Percentiles rank a stretch among this genome's conserved stretches.
Conservation (phyloP, 305 asterid species). For the Striga hermonthica region DNA sequence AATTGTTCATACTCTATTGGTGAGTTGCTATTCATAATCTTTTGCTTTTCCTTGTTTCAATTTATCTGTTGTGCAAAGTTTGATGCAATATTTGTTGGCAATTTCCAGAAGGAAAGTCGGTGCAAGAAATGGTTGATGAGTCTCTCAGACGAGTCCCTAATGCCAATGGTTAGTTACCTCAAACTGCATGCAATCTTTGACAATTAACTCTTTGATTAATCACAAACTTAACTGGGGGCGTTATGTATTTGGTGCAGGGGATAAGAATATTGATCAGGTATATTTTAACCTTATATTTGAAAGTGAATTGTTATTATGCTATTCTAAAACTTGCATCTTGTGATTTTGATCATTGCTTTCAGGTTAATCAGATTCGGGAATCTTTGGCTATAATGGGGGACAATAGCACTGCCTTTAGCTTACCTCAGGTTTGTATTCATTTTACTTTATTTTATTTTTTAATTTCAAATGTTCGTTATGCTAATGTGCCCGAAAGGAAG, state of each 20-base stretch:
- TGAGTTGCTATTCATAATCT: not conserved
- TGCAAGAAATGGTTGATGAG: slow-evolving; percentile 89
- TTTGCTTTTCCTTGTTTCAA: not conserved
- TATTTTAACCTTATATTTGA: slow-evolving; percentile 27
- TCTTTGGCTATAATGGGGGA: slow-evolving; percentile 97
- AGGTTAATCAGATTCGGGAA: slow-evolving; percentile 96
- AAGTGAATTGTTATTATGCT: slow-evolving; percentile 18
- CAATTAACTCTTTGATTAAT: slow-evolving; percentile 25
- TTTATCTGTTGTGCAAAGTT: not conserved
- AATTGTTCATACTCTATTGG: not conserved
- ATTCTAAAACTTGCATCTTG: slow-evolving; percentile 16
- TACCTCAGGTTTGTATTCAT: slow-evolving; percentile 71
- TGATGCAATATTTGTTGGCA: slow-evolving; percentile 31
- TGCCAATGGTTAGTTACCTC: slow-evolving; percentile 55
- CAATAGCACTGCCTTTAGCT: slow-evolving; percentile 95
- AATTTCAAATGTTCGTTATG: slow-evolving; percentile 9
- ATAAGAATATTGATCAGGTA: slow-evolving; percentile 89
- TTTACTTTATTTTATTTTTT: not conserved
- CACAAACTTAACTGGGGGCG: slow-evolving; percentile 30
- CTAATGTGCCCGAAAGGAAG: not conserved
- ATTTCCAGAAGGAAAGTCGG: slow-evolving; percentile 91
- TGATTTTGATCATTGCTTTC: slow-evolving; percentile 32
- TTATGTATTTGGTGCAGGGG: slow-evolving; percentile 53
- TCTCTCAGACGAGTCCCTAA: slow-evolving; percentile 90
- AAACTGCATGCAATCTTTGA: slow-evolving; percentile 34